These are phyloP conservation scores for Emmonsiellopsis sp. DNA, from an alignment of 2,329 filamentous ascomycete genomes.

Conservation along the genomic window DNA sequence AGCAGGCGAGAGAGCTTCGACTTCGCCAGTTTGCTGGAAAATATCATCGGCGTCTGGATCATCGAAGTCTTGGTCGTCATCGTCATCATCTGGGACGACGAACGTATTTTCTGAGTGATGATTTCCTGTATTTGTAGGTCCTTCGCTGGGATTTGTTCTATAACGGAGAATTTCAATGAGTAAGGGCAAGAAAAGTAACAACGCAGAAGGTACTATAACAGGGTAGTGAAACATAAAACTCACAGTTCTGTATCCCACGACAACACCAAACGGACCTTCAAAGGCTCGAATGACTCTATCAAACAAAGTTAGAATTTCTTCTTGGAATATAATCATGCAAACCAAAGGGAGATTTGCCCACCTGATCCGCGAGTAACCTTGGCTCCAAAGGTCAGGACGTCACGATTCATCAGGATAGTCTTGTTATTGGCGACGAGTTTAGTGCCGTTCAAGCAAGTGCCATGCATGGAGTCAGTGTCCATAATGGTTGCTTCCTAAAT, in stretches of 20 bases:
- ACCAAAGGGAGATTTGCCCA: constrained; percentile 12
- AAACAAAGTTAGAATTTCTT: not conserved
- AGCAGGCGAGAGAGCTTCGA: not conserved
- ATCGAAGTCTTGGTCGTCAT: constrained; percentile 11
- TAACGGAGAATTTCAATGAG: constrained; percentile 3
- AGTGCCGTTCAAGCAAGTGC: constrained; percentile 45
- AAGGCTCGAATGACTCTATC: constrained; percentile 23
- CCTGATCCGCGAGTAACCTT: constrained; percentile 41
- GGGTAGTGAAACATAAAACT: not conserved
- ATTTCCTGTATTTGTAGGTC: not conserved
- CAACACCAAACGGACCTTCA: constrained; percentile 22
- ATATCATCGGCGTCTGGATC: not conserved
- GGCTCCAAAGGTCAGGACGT: constrained; percentile 37
- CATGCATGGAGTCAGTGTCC: constrained; percentile 53
- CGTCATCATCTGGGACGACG: constrained; percentile 31
- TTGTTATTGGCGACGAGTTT: constrained; percentile 30
- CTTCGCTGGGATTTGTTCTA: not conserved
- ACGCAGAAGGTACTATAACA: not conserved
- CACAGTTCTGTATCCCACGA: constrained; percentile 20
- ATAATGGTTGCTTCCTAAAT: constrained; percentile 37
- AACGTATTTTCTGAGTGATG: constrained; percentile 27
- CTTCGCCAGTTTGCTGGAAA: not conserved
- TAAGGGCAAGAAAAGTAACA: not conserved
- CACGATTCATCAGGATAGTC: constrained; percentile 28
- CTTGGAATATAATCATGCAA: not conserved